Percentiles rank a stretch among this genome's conserved stretches.
Evolutionary conservation across 2,329 filamentous ascomycete species (phyloP).

Genomic region (Aspergillus oerlinghausenensis): DNA sequence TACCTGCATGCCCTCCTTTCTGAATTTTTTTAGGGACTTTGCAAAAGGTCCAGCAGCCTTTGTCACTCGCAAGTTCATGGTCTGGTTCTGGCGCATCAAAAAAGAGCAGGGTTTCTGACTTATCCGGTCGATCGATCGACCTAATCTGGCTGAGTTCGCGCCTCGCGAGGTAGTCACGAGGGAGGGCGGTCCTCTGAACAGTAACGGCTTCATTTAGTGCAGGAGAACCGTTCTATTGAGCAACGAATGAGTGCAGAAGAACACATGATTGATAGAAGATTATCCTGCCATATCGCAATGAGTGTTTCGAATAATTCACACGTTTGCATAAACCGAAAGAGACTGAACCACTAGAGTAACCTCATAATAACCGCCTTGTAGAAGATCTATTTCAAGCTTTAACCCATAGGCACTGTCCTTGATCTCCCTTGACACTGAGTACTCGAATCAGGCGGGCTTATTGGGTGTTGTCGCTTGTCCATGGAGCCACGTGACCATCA

Average conservation of each 20-base stretch:
- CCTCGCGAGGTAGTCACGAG: constrained; percentile 26
- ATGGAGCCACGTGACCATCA: neutral
- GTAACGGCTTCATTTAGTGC: constrained; percentile 11
- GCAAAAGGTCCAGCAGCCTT: constrained; percentile 10
- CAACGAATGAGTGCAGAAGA: constrained; percentile 16
- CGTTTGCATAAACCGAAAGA: constrained; percentile 1
- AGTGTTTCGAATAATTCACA: constrained; percentile 4
- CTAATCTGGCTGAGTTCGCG: constrained; percentile 28
- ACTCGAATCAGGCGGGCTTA: neutral
- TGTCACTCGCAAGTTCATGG: constrained; percentile 16
- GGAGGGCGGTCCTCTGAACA: constrained; percentile 10
- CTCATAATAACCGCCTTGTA: neutral
- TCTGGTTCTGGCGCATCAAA: constrained; percentile 32
- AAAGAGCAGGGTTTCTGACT: constrained; percentile 29
- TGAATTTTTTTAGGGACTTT: constrained; percentile 1
- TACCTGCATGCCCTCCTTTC: constrained; percentile 21
- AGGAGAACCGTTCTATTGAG: constrained; percentile 16
- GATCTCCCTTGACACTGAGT: neutral
- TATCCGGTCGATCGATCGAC: constrained; percentile 28
- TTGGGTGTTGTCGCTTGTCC: neutral
- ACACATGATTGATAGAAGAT: constrained; percentile 5
- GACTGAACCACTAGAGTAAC: neutral
- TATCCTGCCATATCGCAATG: constrained; percentile 1
- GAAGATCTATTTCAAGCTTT: neutral
- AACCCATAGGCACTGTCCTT: too few relatives aligned